Evolutionary conservation across 768 basidiomycete species (phyloP).

Genomic region (Piloderma croceum): DNA sequence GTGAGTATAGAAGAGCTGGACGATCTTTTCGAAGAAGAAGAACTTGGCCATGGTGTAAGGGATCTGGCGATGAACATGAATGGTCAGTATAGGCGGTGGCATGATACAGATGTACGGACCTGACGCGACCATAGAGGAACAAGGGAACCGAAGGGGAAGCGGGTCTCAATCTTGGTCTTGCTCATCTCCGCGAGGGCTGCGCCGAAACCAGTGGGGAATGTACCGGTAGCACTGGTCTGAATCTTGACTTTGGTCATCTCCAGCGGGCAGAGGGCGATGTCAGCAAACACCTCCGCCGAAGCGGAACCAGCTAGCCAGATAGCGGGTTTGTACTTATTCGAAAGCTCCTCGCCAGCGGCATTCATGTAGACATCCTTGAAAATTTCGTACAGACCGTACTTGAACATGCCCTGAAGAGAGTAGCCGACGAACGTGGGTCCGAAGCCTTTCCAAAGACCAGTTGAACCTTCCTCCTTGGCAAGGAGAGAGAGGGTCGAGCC

Average conservation of each 20-base stretch:
- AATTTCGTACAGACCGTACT: conserved; percentile 95
- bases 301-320: conserved; percentile 95
- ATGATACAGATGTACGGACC: conserved; percentile 33
- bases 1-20: conserved; percentile 81
- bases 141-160: conserved; percentile 81
- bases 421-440: conserved; percentile 92
- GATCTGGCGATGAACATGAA: conserved; percentile 44
- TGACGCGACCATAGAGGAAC: conserved; percentile 87
- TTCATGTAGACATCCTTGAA: conserved; percentile 95
- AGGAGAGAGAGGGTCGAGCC: conserved; percentile 56
- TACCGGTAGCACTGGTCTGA: conserved; percentile 68
- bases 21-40: conserved; percentile 91
- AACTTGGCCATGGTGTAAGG: conserved; percentile 99
- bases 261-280: conserved; percentile 91
- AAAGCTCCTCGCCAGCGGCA: conserved; percentile 76
- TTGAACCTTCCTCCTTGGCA: conserved; percentile 73
- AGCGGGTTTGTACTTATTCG: conserved; percentile 75
- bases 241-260: conserved; percentile 94
- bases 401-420: conserved; percentile 96
- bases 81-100: background rate
- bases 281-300: conserved; percentile 93
- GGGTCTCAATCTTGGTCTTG: conserved; percentile 60
- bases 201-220: conserved; percentile 73
- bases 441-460: conserved; percentile 91
- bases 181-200: conserved; percentile 70